phyloP scores from a whole-genome alignment of 805 yeast species.

The Saccharomyces mikatae region DNA sequence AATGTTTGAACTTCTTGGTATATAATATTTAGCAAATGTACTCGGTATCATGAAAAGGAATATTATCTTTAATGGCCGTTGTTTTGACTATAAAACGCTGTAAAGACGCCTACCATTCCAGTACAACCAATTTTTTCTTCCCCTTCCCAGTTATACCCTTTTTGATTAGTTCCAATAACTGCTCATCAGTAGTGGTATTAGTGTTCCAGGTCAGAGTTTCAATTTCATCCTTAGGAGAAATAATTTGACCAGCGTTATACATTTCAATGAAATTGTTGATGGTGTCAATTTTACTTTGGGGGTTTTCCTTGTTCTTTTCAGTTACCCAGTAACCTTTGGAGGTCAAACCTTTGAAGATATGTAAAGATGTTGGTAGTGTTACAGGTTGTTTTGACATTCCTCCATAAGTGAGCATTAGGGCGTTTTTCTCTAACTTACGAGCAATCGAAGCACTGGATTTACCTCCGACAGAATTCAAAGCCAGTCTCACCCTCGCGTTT shows the following conservation, averaged over 20 bases:
- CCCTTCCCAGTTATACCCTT: conserved; percentile 36
- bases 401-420: conserved; percentile 84
- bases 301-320: conserved; percentile 49
- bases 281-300: conserved; percentile 50
- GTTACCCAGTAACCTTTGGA: conserved; percentile 94
- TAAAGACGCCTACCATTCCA: conserved; percentile 20
- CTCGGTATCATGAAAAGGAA: background rate
- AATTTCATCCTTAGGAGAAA: conserved; percentile 40
- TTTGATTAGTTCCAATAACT: conserved; percentile 36
- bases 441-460: conserved; percentile 73
- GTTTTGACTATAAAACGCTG: background rate
- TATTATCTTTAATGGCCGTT: background rate
- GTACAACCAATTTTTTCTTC: conserved; percentile 24
- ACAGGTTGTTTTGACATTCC: conserved; percentile 97
- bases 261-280: conserved; percentile 47
- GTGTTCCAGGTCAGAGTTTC: conserved; percentile 31
- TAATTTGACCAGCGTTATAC: conserved; percentile 51
- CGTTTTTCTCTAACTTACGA: conserved; percentile 67
- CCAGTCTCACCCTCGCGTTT: conserved; percentile 55
- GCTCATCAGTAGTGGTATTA: conserved; percentile 29
- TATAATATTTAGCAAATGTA: background rate
- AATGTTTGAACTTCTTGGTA: background rate
- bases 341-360: conserved; percentile 81
- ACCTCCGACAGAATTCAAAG: conserved; percentile 92
- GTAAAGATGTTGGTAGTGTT: conserved; percentile 76